These are phyloP conservation scores for Camellia sinensis DNA, from an alignment of 148 eudicot genomes.

Conservation along the genomic window DNA sequence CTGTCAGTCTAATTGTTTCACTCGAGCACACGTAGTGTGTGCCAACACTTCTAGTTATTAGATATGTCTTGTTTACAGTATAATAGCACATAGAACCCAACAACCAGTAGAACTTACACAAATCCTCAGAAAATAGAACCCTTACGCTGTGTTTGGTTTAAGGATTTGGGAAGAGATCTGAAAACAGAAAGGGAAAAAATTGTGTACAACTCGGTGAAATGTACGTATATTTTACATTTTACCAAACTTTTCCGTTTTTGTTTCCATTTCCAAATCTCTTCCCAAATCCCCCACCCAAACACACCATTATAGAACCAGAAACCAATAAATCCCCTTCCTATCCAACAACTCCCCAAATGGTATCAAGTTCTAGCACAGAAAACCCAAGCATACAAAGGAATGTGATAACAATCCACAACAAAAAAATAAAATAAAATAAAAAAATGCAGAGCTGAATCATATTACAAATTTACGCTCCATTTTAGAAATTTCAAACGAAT, in stretches of 20 bases:
- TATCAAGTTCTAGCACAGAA: neutral
- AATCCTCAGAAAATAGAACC: neutral
- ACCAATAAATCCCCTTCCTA: neutral
- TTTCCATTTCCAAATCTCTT: too few species aligned
- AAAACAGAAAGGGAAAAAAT: too few species aligned
- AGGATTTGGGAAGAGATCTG: too few species aligned
- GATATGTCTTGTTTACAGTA: neutral
- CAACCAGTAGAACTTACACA: neutral
- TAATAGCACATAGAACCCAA: neutral
- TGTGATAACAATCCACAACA: neutral
- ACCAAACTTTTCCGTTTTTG: too few species aligned
- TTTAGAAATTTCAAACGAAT: neutral
- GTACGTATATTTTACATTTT: too few species aligned
- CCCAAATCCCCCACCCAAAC: too few species aligned
- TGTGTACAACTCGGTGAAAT: too few species aligned
- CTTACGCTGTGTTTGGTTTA: too few species aligned
- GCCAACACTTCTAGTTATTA: too few species aligned
- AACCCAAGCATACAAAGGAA: neutral
- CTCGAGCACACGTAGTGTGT: too few species aligned
- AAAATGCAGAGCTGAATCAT: neutral
- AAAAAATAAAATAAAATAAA: too few species aligned
- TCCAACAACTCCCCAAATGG: neutral
- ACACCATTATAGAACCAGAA: neutral
- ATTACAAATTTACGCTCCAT: neutral
- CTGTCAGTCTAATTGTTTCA: too few species aligned